These are phyloP conservation scores for Annulohypoxylon moriforme DNA, from an alignment of 495 filamentous ascomycete species.

Conservation along the genomic window DNA sequence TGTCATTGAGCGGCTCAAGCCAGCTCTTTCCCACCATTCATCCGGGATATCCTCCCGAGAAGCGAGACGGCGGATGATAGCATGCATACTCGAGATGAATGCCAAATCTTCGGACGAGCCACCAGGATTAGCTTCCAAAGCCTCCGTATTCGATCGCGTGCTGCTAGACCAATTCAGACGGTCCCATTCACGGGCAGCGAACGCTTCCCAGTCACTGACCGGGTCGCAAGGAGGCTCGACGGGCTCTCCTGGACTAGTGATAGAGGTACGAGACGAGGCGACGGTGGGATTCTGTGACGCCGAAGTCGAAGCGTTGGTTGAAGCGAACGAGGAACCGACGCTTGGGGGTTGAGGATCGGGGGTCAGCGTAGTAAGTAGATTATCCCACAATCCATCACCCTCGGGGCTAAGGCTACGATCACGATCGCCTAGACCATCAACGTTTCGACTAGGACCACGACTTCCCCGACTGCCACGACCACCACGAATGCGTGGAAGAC, in stretches of 20 bases:
- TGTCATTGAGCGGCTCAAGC: constrained; percentile 70
- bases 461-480: not conserved
- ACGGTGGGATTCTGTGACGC: constrained; percentile 51
- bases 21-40: constrained; percentile 80
- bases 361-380: constrained; percentile 79
- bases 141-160: constrained; percentile 53
- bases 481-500: not conserved
- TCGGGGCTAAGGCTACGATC: constrained; percentile 84
- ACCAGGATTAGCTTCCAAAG: constrained; percentile 28
- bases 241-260: constrained; percentile 49
- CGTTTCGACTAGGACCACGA: not conserved
- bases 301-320: constrained; percentile 63
- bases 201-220: constrained; percentile 46
- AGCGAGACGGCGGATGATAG: constrained; percentile 72
- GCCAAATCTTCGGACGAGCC: constrained; percentile 49
- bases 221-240: constrained; percentile 56
- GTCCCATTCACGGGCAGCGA: constrained; percentile 51
- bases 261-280: constrained; percentile 52
- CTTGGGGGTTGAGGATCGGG: constrained; percentile 85
- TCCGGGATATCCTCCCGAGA: constrained; percentile 77
- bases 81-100: constrained; percentile 72
- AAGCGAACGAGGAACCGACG: constrained; percentile 81
- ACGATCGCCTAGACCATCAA: constrained; percentile 84
- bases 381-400: constrained; percentile 78
- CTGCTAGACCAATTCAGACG: not conserved